phyloP scores from a whole-genome alignment of 257 asterid genomes.

The Salvia hispanica region DNA sequence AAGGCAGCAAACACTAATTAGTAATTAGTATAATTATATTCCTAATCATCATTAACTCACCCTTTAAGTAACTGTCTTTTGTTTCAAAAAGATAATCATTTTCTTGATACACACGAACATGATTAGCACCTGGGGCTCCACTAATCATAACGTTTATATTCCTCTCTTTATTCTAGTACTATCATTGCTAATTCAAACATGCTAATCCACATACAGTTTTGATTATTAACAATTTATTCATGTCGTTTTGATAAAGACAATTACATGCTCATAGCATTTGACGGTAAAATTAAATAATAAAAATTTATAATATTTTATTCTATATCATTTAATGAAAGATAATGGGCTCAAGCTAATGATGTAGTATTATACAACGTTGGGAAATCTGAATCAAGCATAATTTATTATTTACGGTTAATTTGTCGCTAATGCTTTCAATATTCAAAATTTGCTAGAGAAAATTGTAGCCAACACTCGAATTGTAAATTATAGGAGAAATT shows the following conservation, averaged over 20 bases:
- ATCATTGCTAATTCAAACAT: constrained; percentile 30
- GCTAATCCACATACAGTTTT: constrained; percentile 25
- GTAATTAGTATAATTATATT: constrained; percentile 33
- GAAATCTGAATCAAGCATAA: neutral
- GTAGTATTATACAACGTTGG: too few relatives aligned
- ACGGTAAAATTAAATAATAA: too few relatives aligned
- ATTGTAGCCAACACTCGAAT: too few relatives aligned
- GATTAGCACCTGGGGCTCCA: constrained; percentile 48
- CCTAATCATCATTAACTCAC: constrained; percentile 39
- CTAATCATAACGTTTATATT: constrained; percentile 30
- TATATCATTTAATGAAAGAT: too few relatives aligned
- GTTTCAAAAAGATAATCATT: constrained; percentile 30
- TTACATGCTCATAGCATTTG: too few relatives aligned
- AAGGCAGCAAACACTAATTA: constrained; percentile 20
- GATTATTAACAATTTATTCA: neutral
- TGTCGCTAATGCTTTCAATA: neutral
- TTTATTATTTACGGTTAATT: neutral
- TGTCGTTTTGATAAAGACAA: too few relatives aligned
- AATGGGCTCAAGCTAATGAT: too few relatives aligned
- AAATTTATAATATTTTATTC: neutral
- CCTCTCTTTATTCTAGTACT: constrained; percentile 11
- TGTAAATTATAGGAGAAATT: too few relatives aligned
- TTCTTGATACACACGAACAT: constrained; percentile 36
- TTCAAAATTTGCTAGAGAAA: neutral
- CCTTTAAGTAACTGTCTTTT: constrained; percentile 22